Evolutionary conservation across 2,329 filamentous ascomycete genomes (phyloP).

Genomic region (Cladobotryum mycophilum): DNA sequence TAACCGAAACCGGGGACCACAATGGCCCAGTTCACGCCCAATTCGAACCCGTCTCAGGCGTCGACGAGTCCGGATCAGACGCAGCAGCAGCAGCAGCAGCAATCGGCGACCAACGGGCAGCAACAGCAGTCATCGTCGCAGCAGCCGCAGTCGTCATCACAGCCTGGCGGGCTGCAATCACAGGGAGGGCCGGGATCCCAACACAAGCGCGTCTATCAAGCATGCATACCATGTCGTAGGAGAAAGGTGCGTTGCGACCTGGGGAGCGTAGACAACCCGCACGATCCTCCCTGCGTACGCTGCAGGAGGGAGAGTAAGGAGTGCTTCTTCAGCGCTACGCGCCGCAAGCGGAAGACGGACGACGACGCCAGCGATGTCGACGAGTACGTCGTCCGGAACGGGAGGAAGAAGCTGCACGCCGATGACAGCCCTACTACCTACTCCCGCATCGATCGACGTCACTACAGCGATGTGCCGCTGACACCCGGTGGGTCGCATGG

Average conservation of each 20-base stretch:
- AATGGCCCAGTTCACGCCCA: conserved; percentile 18
- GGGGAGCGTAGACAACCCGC: conserved; percentile 81
- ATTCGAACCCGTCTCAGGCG: conserved; percentile 15
- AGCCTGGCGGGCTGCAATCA: conserved; percentile 11
- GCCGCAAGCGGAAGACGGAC: conserved; percentile 79
- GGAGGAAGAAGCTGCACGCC: conserved; percentile 58
- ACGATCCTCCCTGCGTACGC: conserved; percentile 87
- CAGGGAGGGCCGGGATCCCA: conserved; percentile 23
- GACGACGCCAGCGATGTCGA: conserved; percentile 48
- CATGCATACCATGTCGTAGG: conserved; percentile 56
- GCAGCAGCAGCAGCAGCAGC: neutral
- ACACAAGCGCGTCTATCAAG: conserved; percentile 58
- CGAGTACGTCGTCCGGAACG: conserved; percentile 68
- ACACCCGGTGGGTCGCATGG: conserved; percentile 63
- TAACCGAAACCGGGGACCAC: neutral
- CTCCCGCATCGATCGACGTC: conserved; percentile 34
- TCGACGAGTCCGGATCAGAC: conserved; percentile 7
- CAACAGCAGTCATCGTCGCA: neutral
- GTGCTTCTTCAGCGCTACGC: conserved; percentile 92
- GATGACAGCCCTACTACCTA: conserved; percentile 39
- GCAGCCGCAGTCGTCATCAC: conserved; percentile 15
- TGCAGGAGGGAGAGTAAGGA: conserved; percentile 94
- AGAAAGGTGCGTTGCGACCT: conserved; percentile 58
- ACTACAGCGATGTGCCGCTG: conserved; percentile 48
- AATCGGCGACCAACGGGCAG: conserved; percentile 10